Percentiles rank a stretch among this genome's conserved stretches.
phyloP scores from a whole-genome alignment of 2,329 filamentous ascomycete species.

The Sclerotinia trifoliorum region DNA sequence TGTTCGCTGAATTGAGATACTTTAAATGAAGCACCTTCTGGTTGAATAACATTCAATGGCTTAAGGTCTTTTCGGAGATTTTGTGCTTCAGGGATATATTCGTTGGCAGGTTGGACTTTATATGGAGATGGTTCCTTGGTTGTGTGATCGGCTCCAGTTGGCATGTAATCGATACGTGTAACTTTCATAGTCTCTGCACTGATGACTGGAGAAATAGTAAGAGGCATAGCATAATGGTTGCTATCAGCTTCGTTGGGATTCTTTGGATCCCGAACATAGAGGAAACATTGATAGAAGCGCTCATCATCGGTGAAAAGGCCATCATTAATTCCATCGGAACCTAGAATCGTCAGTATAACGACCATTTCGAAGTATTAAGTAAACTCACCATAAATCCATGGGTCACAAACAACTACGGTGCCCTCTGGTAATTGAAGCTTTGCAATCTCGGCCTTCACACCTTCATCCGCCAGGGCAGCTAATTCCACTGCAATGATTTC shows the following conservation, averaged over 20 bases:
- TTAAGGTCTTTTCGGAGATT: conserved; percentile 60
- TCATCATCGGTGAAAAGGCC: conserved; percentile 46
- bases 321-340: conserved; percentile 52
- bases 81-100: conserved; percentile 65
- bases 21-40: conserved; percentile 62
- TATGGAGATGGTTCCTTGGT: conserved; percentile 56
- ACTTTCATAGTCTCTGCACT: conserved; percentile 62
- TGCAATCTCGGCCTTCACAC: conserved; percentile 58
- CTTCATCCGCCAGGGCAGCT: conserved; percentile 53
- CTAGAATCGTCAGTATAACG: conserved; percentile 36
- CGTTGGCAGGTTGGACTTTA: conserved; percentile 55
- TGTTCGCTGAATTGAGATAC: conserved; percentile 51
- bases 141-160: conserved; percentile 63
- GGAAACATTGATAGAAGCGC: conserved; percentile 60
- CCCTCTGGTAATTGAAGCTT: conserved; percentile 62
- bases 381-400: conserved; percentile 60
- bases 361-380: background rate
- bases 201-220: conserved; percentile 64
- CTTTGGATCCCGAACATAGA: conserved; percentile 63
- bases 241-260: conserved; percentile 60
- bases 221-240: conserved; percentile 67
- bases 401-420: conserved; percentile 57
- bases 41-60: conserved; percentile 62
- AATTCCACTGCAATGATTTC: conserved; percentile 60
- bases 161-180: conserved; percentile 66